phyloP scores from a whole-genome alignment of 805 yeast species.

The Candida coquimbonensis region DNA sequence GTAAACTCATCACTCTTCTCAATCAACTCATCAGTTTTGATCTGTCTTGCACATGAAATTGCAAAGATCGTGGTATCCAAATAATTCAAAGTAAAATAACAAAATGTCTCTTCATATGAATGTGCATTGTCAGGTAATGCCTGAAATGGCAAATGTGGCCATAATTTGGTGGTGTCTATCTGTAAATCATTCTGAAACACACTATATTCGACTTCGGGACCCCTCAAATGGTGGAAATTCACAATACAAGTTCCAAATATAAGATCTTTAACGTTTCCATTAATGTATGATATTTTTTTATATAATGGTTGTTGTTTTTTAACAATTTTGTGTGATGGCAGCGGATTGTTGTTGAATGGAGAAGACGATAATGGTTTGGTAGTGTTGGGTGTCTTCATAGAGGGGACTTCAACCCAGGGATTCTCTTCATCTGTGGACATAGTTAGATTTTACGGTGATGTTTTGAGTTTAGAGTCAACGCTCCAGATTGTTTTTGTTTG shows the following conservation, averaged over 20 bases:
- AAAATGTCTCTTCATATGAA: conserved; percentile 85
- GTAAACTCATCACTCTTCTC: conserved; percentile 59
- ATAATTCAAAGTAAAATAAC: conserved; percentile 78
- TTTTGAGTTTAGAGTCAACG: neutral
- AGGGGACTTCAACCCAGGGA: conserved; percentile 17
- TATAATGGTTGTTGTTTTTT: neutral
- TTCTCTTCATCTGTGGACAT: conserved; percentile 5
- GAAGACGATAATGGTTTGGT: neutral
- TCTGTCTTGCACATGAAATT: conserved; percentile 86
- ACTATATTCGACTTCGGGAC: conserved; percentile 96
- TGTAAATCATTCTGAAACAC: conserved; percentile 28
- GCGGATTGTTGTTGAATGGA: neutral
- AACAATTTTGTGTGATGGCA: too few relatives aligned
- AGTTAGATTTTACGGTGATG: neutral
- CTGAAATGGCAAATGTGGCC: conserved; percentile 90
- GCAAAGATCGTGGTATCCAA: conserved; percentile 76
- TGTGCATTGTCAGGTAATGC: conserved; percentile 97
- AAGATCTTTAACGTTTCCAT: conserved; percentile 24
- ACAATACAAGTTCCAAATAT: conserved; percentile 84
- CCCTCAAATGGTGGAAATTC: conserved; percentile 87
- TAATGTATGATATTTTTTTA: conserved; percentile 16
- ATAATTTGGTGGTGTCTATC: conserved; percentile 32
- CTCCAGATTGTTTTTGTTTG: too few relatives aligned
- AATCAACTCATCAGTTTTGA: conserved; percentile 53
- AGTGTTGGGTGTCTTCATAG: neutral